A percentile compares a stretch with the other conserved stretches of the same genome.
phyloP scores from a whole-genome alignment of 768 basidiomycete genomes.

The Fomitopsis serialis region DNA sequence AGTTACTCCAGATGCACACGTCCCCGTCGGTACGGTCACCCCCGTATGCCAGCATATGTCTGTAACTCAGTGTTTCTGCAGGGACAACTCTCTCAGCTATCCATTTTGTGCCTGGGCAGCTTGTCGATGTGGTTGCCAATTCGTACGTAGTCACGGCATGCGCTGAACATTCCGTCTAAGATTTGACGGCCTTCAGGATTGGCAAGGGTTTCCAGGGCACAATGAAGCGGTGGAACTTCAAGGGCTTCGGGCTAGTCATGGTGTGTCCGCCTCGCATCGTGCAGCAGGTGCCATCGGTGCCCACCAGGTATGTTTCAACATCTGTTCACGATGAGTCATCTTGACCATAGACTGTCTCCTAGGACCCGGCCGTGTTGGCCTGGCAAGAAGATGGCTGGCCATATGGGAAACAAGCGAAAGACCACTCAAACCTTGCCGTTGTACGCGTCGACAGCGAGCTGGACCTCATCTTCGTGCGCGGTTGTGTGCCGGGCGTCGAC shows the following conservation, averaged over 20 bases:
- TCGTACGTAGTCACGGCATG: conserved; percentile 53
- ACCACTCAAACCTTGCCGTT: conserved; percentile 89
- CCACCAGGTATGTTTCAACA: conserved; percentile 61
- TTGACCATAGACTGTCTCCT: conserved; percentile 4
- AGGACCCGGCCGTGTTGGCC: conserved; percentile 98
- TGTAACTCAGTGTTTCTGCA: conserved; percentile 23
- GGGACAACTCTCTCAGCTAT: conserved; percentile 86
- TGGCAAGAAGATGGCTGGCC: conserved; percentile 98
- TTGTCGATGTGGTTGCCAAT: conserved; percentile 84
- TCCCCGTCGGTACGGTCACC: conserved; percentile 71
- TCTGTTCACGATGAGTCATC: background rate
- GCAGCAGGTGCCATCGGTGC: conserved; percentile 90
- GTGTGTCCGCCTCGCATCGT: conserved; percentile 93
- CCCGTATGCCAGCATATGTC: no score
- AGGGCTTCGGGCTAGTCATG: conserved; percentile 91
- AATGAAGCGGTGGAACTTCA: conserved; percentile 96
- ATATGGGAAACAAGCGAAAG: conserved; percentile 76
- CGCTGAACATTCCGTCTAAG: background rate
- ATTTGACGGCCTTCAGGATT: conserved; percentile 45
- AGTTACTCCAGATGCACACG: conserved; percentile 82
- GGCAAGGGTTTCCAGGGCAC: conserved; percentile 96
- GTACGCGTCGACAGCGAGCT: conserved; percentile 82
- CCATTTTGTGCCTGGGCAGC: conserved; percentile 97
- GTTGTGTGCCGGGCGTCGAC: conserved; percentile 87
- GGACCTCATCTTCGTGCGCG: conserved; percentile 86